Base-by-base conservation (phyloP, 2,329 filamentous ascomycete species). In the Exophiala lecanii-corni region DNA sequence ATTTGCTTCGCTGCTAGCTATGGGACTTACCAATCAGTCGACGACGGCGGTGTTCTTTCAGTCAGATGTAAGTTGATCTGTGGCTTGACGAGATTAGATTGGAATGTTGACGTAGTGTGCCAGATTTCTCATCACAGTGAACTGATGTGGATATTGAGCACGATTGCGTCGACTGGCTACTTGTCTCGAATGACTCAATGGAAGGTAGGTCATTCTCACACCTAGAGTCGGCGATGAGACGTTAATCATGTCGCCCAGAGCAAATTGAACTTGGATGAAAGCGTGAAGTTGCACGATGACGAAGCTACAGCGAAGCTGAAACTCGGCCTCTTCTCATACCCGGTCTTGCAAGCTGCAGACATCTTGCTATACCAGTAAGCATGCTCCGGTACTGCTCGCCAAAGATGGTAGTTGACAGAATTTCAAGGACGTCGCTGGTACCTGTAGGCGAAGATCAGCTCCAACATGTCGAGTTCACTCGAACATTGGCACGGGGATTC, bases 131-230 rank as follows among this genome's bases (percentile, higher is more conserved):
- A 82, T 35, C 92, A 97, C 67, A 71, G 85, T 3, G 89, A 97
- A 65, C 74, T 98, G 51, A 94, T 95, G 86, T 98, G 92, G 92
- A 89, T 97, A 59, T 69, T 98, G 49, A 91, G 87, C 60, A 96
- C 89, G 54, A 85, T 86, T 39, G 86, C 92, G 17, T 91, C 86
- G 4, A 89, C 92, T 65, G 92, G 92, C 28, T 94, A 95, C 66
- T 71, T 98, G n/a, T 84, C 84, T 7, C 76, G 92, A n/a, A 98
- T 98, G 92, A 97, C 92, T 19, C 92, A 97, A 65, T 98, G 92
- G 89, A 98, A 98, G 81, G 88, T 87, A 59, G 19, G 30, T 9
- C n/a, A 15, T 7, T 13, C 4, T 9, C 9, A 5, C 12, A 28
- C 19, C 12, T 18, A 23, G 25, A 6, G 15, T 21, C 21, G 13